These are phyloP conservation scores for Botrytis tulipae DNA, from an alignment of 2,329 filamentous ascomycete species.

Conservation along the genomic window DNA sequence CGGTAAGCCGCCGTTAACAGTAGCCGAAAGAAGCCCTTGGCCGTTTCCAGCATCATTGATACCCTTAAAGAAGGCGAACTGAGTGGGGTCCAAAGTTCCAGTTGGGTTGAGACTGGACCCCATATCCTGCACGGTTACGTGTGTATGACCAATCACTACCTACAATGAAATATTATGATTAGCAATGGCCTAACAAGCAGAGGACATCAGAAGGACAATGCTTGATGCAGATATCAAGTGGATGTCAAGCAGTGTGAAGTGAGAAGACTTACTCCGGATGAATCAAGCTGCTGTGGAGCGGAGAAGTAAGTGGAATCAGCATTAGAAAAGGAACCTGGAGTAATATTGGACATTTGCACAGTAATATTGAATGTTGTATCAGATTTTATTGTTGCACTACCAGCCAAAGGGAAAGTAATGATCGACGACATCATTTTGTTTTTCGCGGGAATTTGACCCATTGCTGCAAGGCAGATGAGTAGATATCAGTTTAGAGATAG, in stretches of 20 bases:
- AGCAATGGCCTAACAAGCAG: neutral
- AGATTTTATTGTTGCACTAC: slow-evolving; percentile 25
- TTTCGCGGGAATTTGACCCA: slow-evolving; percentile 39
- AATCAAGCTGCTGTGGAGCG: slow-evolving; percentile 39
- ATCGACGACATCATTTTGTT: slow-evolving; percentile 37
- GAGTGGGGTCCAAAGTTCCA: slow-evolving; percentile 35
- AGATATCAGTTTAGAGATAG: neutral
- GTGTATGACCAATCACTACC: slow-evolving; percentile 42
- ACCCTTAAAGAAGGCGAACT: slow-evolving; percentile 45
- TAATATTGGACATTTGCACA: slow-evolving; percentile 40
- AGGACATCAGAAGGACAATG: neutral
- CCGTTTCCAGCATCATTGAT: slow-evolving; percentile 44
- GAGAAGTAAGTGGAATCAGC: slow-evolving; percentile 42
- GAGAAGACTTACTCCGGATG: neutral
- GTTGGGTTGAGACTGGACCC: slow-evolving; percentile 39
- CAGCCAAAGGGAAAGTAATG: slow-evolving; percentile 33
- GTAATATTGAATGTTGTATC: slow-evolving; percentile 38
- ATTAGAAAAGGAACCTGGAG: slow-evolving; percentile 43
- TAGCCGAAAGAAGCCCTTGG: slow-evolving; percentile 41
- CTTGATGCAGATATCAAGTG: neutral
- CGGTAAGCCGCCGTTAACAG: slow-evolving; percentile 43
- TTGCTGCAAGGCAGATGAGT: slow-evolving; percentile 28
- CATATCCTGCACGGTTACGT: slow-evolving; percentile 42
- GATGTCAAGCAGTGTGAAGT: neutral
- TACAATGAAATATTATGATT: neutral